A percentile compares a stretch with the other conserved stretches of the same genome.
These are phyloP conservation scores for Haplographium delicatum DNA, from an alignment of 495 filamentous ascomycete genomes.

Conservation along the genomic window DNA sequence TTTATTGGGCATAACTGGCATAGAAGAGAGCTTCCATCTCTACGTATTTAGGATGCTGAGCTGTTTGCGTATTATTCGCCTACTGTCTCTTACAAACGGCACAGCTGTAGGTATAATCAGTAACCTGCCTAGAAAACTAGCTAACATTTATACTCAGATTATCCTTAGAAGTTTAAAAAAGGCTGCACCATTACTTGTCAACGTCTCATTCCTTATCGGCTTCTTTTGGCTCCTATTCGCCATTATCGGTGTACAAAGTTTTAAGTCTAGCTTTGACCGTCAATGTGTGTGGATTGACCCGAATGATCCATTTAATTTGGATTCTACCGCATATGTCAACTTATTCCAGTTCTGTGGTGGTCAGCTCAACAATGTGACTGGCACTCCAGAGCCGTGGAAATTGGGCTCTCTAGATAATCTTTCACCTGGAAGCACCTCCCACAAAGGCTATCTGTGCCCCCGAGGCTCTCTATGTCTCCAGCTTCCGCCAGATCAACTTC, in stretches of 20 bases:
- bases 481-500: conserved; percentile 51
- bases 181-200: conserved; percentile 85
- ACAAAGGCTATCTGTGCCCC: conserved; percentile 93
- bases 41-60: conserved; percentile 96
- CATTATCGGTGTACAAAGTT: conserved; percentile 93
- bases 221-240: conserved; percentile 99
- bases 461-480: conserved; percentile 75
- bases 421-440: conserved; percentile 34
- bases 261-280: conserved; percentile 88
- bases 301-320: conserved; percentile 34
- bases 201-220: conserved; percentile 91
- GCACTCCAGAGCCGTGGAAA: conserved; percentile 56
- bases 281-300: conserved; percentile 82
- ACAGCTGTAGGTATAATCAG: conserved; percentile 48
- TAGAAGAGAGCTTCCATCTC: conserved; percentile 63
- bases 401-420: conserved; percentile 9
- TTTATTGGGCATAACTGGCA: conserved; percentile 56
- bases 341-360: conserved; percentile 81
- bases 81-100: conserved; percentile 85
- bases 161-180: conserved; percentile 95
- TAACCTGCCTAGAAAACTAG: not conserved
- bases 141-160: conserved; percentile 40
- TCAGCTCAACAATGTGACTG: conserved; percentile 56
- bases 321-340: conserved; percentile 40
- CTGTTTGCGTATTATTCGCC: conserved; percentile 82